Percentiles rank a stretch among this genome's conserved stretches.
phyloP scores from a whole-genome alignment of 2,329 filamentous ascomycete species.

The Kalaharituber pfeilii region DNA sequence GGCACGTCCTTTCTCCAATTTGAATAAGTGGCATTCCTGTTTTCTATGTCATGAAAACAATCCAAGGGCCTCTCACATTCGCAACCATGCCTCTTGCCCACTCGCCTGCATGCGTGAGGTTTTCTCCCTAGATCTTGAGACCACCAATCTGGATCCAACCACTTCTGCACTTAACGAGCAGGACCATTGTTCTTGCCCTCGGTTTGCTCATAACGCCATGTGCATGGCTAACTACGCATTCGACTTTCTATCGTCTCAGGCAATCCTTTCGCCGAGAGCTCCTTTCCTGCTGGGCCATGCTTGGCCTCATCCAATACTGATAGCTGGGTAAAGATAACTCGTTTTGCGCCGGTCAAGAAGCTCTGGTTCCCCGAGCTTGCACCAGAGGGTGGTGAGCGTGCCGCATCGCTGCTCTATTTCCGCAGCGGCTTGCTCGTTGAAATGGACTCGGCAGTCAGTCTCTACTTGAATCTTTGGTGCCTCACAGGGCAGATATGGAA shows the following conservation, averaged over 20 bases:
- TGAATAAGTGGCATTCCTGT: not conserved
- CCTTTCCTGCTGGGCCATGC: too few relatives aligned
- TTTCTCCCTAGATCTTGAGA: slow-evolving; percentile 18
- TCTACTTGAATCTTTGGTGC: slow-evolving; percentile 57
- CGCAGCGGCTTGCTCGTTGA: slow-evolving; percentile 4
- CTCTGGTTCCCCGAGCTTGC: slow-evolving; percentile 10
- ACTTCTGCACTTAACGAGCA: slow-evolving; percentile 12
- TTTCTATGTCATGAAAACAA: too few relatives aligned
- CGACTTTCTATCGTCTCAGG: slow-evolving; percentile 4
- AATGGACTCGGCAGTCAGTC: slow-evolving; percentile 29
- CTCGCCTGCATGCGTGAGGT: slow-evolving; percentile 9
- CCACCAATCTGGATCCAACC: slow-evolving; percentile 17
- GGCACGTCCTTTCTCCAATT: too few relatives aligned
- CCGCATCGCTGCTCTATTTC: slow-evolving; percentile 11
- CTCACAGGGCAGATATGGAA: slow-evolving; percentile 28
- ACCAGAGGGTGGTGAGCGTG: slow-evolving; percentile 14
- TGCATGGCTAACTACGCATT: not conserved
- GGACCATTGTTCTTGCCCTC: slow-evolving; percentile 4
- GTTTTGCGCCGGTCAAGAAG: slow-evolving; percentile 6
- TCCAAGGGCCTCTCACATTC: not conserved
- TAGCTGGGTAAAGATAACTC: slow-evolving; percentile 9
- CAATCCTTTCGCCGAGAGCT: too few relatives aligned
- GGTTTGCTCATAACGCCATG: slow-evolving; percentile 11
- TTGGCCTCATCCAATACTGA: too few relatives aligned
- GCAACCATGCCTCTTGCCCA: slow-evolving; percentile 17